These are phyloP conservation scores for Lactarius sp. DNA, from an alignment of 768 basidiomycete species.

Conservation along the genomic window DNA sequence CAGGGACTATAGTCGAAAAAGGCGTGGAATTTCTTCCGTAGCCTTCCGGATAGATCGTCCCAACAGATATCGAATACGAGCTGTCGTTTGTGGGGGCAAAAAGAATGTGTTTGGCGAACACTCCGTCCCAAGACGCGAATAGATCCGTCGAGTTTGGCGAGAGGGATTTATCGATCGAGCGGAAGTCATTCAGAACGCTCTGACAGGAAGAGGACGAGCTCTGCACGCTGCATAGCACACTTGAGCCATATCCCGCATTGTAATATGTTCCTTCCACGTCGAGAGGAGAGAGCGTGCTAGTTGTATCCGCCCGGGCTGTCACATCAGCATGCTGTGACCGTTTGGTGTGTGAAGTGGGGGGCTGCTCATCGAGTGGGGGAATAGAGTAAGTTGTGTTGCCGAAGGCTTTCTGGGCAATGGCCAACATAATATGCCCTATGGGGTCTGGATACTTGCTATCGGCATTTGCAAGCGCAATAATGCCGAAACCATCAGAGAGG, in stretches of 20 bases:
- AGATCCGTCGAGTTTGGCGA: constrained; percentile 3
- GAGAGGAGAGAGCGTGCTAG: neutral
- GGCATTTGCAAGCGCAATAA: constrained; percentile 30
- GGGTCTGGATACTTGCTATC: constrained; percentile 7
- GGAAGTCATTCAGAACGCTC: constrained; percentile 7
- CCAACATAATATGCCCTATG: neutral
- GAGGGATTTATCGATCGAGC: neutral
- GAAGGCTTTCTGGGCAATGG: neutral
- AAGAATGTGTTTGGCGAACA: neutral
- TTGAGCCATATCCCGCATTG: constrained; percentile 3
- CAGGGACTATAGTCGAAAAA: neutral
- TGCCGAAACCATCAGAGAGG: constrained; percentile 35
- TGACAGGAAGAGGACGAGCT: constrained; percentile 11
- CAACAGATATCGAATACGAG: neutral
- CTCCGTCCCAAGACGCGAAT: neutral
- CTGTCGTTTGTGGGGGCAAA: neutral
- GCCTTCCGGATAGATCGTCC: constrained; percentile 12
- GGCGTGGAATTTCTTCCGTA: constrained; percentile 16
- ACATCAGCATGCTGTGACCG: neutral
- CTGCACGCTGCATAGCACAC: constrained; percentile 1
- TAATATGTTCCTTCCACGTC: constrained; percentile 12
- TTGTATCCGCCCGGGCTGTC: neutral
- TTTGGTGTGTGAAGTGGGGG: neutral
- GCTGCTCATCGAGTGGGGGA: no score
- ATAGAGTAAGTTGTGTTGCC: neutral